phyloP scores from a whole-genome alignment of 2,329 filamentous ascomycete genomes.

The Beauveria bassiana region DNA sequence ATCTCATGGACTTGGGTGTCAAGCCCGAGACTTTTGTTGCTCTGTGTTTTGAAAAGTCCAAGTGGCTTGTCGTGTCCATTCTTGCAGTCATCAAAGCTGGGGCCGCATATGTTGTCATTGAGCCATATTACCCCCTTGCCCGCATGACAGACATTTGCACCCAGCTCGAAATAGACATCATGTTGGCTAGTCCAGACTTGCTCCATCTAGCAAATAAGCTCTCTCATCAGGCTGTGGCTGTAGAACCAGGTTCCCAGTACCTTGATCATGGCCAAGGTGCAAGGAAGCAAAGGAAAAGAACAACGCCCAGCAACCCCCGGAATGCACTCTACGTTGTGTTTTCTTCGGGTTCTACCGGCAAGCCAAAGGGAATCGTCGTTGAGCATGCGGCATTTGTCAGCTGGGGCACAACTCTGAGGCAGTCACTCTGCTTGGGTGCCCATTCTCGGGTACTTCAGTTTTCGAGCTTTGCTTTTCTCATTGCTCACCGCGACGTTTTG shows the following conservation, averaged over 20 bases:
- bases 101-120: conserved; percentile 12
- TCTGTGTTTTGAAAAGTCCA: conserved; percentile 20
- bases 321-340: conserved; percentile 33
- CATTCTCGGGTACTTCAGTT: conserved; percentile 10
- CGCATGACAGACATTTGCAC: background rate
- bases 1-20: conserved; percentile 18
- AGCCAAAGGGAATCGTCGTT: conserved; percentile 41
- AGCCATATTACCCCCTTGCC: background rate
- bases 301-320: background rate
- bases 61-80: conserved; percentile 18
- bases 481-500: conserved; percentile 2
- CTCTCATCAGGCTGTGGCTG: background rate
- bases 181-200: background rate
- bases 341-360: conserved; percentile 45
- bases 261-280: background rate
- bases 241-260: background rate
- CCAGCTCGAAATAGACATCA: background rate
- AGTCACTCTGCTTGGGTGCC: background rate
- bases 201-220: background rate
- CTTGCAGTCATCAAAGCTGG: conserved; percentile 20
- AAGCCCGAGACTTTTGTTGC: conserved; percentile 17
- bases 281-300: background rate
- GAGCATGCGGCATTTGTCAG: conserved; percentile 14
- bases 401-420: background rate
- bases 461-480: conserved; percentile 8